Evolutionary conservation across 179 eudicot species (phyloP), one percentile per base, ranked within the genome.

Genomic region (Pouteria campechiana): DNA sequence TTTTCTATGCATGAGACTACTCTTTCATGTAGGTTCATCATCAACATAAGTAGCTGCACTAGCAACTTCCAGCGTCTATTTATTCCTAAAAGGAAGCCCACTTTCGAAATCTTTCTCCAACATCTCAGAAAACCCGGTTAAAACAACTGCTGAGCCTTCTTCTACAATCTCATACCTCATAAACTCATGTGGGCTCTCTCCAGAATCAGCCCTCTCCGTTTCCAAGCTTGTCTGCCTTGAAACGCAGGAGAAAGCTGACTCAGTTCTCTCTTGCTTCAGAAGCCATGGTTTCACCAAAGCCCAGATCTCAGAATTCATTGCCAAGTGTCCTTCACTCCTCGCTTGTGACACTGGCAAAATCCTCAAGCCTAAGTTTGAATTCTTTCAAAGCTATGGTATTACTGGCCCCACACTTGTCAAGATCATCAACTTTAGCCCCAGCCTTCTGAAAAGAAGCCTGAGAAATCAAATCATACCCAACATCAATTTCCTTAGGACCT

Each of bases 331-430:
- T 0, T 0, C 0, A 0, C 29, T 70, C 21, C 76, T 70, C 11
- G 7, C 11, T 0, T 4, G 12, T 19, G 31, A 50, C 25, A 41
- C 64, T 2, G 48, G 46, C 25, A 60, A 60, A 13, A 60, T 25
- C 52, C 48, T 70, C 20, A 31, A 39, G 58, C 71, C 72, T n/a
- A 65, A 60, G 20, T 41, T 70, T 6, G 19, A 61, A 23, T 65
- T 60, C 16, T 49, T 65, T 31, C 28, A 19, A 6, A 61, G 62
- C 10, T 38, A 65, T 4, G 68, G 72, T 13, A 20, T 57, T 20
- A 37, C 72, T 3, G 19, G 14, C 6, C 4, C n/a, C 25, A 58
- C 37, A 25, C 15, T 70, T 15, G 49, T 58, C 2, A 21, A 37
- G 3, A 6, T 21, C 9, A 18, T 37, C 6, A 6, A 40, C 9